Base-by-base conservation (phyloP, 2,329 filamentous ascomycete species). In the Podosphaera xanthii region DNA sequence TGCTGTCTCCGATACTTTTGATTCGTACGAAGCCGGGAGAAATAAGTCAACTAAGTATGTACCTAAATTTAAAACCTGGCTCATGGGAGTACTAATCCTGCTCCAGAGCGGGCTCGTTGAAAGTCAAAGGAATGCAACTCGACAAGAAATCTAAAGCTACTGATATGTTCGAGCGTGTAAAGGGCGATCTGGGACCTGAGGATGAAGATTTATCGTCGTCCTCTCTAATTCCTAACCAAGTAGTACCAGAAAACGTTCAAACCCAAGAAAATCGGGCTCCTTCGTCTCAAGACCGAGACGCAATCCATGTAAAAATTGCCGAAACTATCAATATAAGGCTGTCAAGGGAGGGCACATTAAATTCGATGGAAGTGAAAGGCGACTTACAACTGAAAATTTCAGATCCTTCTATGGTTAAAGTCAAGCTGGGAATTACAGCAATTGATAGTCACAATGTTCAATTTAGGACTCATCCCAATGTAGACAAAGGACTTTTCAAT, bases 101-200 rank as follows among this genome's bases (percentile, higher is more conserved):
- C 61, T 63, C 55, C 63, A 80, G 76, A 68, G 74, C 78, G 57
- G 70, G 80, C 67, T 80, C 86, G 57, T 80, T 84, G 61, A 88
- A 94, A 73, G 89, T 88, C 67, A 98, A 98, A 76, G 92, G 92
- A 65, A 98, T 98, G 94, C 91, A 97, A 72, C 77, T 98, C 60
- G 92, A 92, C 72, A 97, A 97, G 77, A 98, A 98, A 75, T 94
- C 87, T 61, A 97, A 97, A 76, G 90, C 87, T 31, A 94, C 86
- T 36, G 91, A 94, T 71, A 95, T 97, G 78, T 97, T 94, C 70
- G 91, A 97, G 72, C 86, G 90, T 67, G 90, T 98, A 40, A 84
- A 89, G 64, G 87, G 87, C 61, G 91, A 97, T 64, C 77, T 97
- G 69, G 90, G 89, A n/a, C 79, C 84, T 44, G 88, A 94, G 68